Base-by-base conservation (phyloP, 257 asterid species). In the Cordia subcordata region DNA sequence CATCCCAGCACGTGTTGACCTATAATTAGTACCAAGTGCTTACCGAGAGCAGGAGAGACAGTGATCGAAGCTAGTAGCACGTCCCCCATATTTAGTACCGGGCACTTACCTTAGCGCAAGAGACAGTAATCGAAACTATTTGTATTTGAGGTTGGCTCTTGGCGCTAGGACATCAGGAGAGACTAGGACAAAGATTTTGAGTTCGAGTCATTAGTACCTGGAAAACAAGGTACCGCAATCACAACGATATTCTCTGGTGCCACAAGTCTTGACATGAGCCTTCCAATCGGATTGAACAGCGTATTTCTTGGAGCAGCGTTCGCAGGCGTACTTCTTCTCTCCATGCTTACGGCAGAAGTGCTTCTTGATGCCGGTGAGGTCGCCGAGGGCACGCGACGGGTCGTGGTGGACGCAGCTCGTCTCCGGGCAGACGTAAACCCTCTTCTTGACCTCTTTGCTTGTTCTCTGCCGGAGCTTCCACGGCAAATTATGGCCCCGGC, bases 341-440 rank as follows among this genome's bases (percentile, higher is more conserved):
- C 98, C 96, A 75, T 91, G 98, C 60, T 91, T 91, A 53, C 98
- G 67, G 77, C 95, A 81, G 71, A 83, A 91, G 42, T 91, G 98
- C 12, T 91, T 91, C 51, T 88, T 91, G 19, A 91, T 85, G 19
- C 98, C 98, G 32, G 98, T 87, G 38, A 90, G 86, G 53, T 90
- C 98, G 14, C 98, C 98, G 17, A 91, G 84, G 5, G 98, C 98
- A 27, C 96, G 71, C 5, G 92, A 60, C 4, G 92, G 92, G 15
- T 91, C 90, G 35, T 91, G 96, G 66, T 88, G 96, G 49, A 84
- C 61, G 69, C 96, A 91, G 53, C 66, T 59, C 0, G 69, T 1
- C 32, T 91, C 96, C 0, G 98, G 98, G 55, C 98, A 91, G 1
- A 91, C 90, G 59, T 91, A 91, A 0, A 91, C 98, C 1, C 90